Evolutionary conservation across 192 early-diverging fungal species (phyloP), one percentile per base, ranked within the genome.

Genomic region (Lobulomyces angularis): DNA sequence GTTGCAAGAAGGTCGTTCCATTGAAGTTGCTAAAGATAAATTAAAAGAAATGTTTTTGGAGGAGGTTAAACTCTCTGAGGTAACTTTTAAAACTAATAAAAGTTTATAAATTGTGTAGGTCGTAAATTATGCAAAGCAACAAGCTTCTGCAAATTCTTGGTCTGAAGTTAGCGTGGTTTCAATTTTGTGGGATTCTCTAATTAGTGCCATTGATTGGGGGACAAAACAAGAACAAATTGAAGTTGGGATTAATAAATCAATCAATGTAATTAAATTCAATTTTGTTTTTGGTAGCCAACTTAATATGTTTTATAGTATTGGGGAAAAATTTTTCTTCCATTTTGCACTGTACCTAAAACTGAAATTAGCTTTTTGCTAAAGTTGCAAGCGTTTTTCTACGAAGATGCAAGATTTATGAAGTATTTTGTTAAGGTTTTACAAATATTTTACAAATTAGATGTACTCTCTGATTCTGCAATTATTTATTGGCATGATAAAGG

Each of bases 401-500:
- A 84, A 46, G 84, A 96, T 60, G 79, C 83, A 3, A 81, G 82
- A 36, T 77, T 96, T 45, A 80, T 79, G 35, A 90, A 87, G 71
- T 66, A 74, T 51, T 96, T 85, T 69, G 74, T 81, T 41, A 67
- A 71, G 47, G 86, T 92, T 30, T 72, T 87, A 35, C 70, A 79
- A 34, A 58, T 69, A 22, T 68, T 96, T 41, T 95, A 96, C 76
- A 78, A 89, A 55, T 65, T 82, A 39, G 92, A 92, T 47, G 86
- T 87, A 24, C 59, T 96, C 17, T 87, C 87, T 3, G 90, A 90
- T 45, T 82, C 71, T 43, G 89, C 89, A 27, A 85, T 96, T 45
- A 56, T 94, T 19, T 96, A 90, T 65, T 96, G 92, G 92, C 71
- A 64, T 17, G 79, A 87, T 50, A 96, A 90, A 72, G 92, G 88